Conservation (phyloP, 768 basidiomycete species). For the Xerocomellus amylosporus region DNA sequence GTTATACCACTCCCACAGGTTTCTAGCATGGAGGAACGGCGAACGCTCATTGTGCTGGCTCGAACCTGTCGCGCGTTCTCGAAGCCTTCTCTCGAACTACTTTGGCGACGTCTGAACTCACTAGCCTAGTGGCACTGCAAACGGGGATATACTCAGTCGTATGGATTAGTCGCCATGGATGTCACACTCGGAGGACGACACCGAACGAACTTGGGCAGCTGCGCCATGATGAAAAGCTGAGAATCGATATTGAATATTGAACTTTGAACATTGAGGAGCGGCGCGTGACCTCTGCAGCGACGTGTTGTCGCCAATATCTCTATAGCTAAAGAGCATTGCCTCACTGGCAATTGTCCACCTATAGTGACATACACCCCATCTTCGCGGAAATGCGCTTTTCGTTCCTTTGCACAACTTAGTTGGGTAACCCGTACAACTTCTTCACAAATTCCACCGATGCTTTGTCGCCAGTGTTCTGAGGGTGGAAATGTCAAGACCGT, state of each 20-base stretch:
- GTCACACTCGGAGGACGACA: no score
- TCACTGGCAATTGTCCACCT: no score
- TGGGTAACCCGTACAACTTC: slow-evolving; percentile 11
- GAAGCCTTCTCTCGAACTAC: neutral
- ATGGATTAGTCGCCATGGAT: no score
- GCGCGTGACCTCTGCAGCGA: no score
- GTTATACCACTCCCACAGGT: neutral
- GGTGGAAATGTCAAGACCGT: neutral
- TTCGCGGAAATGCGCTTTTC: neutral
- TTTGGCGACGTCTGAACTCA: neutral
- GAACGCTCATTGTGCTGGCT: neutral
- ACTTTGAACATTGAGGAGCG: no score
- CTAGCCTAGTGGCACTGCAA: neutral
- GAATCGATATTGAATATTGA: no score
- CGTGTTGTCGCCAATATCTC: no score
- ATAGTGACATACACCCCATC: neutral
- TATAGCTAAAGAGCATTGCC: no score
- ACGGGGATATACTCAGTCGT: no score
- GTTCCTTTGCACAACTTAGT: neutral
- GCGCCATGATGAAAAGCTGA: no score
- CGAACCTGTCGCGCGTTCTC: neutral
- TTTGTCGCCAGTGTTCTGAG: slow-evolving; percentile 66
- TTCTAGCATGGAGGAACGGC: neutral
- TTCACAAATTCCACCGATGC: slow-evolving; percentile 62
- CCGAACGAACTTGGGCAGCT: no score